Conservation (phyloP, 495 filamentous ascomycete genomes). For the Hypoxylon fragiforme region DNA sequence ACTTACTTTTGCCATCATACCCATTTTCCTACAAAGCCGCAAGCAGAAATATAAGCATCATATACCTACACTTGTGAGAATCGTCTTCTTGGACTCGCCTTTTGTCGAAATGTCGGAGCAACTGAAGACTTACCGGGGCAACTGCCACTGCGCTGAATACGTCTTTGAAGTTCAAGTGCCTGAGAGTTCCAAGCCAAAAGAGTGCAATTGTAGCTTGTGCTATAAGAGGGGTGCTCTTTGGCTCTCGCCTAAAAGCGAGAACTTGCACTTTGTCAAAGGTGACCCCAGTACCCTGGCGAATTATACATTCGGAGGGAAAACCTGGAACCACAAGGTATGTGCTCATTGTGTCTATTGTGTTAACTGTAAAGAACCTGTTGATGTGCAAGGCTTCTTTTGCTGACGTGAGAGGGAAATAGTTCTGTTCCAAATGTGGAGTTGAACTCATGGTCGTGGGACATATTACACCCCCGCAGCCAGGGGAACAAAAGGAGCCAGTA, state of each 20-base stretch:
- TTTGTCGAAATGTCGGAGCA: constrained; percentile 14
- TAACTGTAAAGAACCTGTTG: background rate
- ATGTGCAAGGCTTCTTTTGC: background rate
- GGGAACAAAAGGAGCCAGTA: constrained; percentile 27
- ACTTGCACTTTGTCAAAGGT: constrained; percentile 47
- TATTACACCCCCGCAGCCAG: constrained; percentile 15
- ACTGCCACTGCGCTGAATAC: constrained; percentile 58
- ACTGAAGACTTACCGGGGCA: constrained; percentile 57
- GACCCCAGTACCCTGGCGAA: constrained; percentile 36
- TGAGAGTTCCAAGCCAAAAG: constrained; percentile 40
- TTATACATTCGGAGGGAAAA: constrained; percentile 43
- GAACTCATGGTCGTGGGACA: constrained; percentile 30
- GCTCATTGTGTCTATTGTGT: background rate
- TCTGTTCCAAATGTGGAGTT: constrained; percentile 48
- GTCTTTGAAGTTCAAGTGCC: constrained; percentile 51
- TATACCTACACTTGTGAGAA: no score
- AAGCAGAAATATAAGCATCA: no score
- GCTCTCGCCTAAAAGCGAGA: constrained; percentile 33
- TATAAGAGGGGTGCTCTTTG: constrained; percentile 48
- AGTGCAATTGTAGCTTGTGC: constrained; percentile 61
- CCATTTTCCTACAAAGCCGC: background rate
- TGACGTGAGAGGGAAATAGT: constrained; percentile 36
- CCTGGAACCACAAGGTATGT: constrained; percentile 41
- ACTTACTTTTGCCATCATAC: background rate
- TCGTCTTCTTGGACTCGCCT: no score